A percentile compares a stretch with the other conserved stretches of the same genome.
These are phyloP conservation scores for Trichosporon sp. DNA, from an alignment of 1,284 basidiomycete species.

Conservation along the genomic window DNA sequence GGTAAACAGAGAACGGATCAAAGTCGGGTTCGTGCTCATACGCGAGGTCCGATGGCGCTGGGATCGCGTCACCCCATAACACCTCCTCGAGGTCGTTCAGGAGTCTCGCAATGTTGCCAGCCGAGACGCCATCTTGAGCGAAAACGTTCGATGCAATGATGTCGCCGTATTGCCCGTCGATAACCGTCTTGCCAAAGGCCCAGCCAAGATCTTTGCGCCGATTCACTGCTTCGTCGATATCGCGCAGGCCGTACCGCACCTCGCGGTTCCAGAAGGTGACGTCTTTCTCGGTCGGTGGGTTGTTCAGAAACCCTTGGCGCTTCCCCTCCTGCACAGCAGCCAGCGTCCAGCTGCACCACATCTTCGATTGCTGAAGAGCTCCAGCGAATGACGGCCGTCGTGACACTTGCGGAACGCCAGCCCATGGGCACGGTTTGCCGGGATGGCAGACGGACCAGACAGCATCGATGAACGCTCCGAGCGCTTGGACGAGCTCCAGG, in stretches of 20 bases:
- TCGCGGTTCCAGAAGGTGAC: conserved; percentile 39
- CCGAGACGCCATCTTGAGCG: conserved; percentile 20
- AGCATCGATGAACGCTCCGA: conserved; percentile 42
- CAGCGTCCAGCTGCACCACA: conserved; percentile 36
- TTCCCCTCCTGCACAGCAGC: conserved; percentile 41
- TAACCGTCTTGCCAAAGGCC: conserved; percentile 35
- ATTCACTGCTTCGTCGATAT: conserved; percentile 44
- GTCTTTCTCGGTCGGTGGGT: conserved; percentile 25
- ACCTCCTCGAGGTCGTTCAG: conserved; percentile 46
- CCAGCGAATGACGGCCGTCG: neutral
- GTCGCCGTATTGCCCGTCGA: conserved; percentile 33
- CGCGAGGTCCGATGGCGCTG: conserved; percentile 39
- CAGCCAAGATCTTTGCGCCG: conserved; percentile 38
- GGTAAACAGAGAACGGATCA: conserved; percentile 37
- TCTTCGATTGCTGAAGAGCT: neutral
- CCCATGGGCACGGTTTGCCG: conserved; percentile 18
- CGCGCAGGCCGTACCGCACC: conserved; percentile 33
- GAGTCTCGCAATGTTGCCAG: conserved; percentile 34
- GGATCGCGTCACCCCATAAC: conserved; percentile 44
- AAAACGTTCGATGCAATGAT: conserved; percentile 32
- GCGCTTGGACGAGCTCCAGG: conserved; percentile 40
- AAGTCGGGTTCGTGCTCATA: conserved; percentile 40
- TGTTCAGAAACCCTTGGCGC: conserved; percentile 24
- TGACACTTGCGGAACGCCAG: conserved; percentile 6
- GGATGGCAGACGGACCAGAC: conserved; percentile 36